phyloP scores from a whole-genome alignment of 495 filamentous ascomycete genomes.

The Penicillium odoratum region DNA sequence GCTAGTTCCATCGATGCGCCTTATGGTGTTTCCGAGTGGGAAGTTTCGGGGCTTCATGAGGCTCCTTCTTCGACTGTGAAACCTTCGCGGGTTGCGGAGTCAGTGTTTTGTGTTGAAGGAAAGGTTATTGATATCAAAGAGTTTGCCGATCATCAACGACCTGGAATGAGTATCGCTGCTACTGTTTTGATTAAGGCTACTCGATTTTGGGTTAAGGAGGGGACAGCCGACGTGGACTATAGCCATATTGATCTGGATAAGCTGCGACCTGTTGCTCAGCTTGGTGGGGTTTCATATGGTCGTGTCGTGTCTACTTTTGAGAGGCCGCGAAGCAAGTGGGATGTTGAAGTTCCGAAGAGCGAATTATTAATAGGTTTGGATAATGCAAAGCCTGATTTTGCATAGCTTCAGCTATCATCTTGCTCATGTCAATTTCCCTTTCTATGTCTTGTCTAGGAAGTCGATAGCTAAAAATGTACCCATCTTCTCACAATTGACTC shows the following conservation, averaged over 20 bases:
- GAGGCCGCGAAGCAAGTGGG: constrained; percentile 65
- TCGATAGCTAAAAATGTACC: no score
- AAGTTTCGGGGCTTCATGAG: constrained; percentile 68
- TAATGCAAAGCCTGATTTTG: constrained; percentile 23
- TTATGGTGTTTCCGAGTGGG: constrained; percentile 75
- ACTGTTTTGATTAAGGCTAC: constrained; percentile 76
- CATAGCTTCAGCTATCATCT: not conserved
- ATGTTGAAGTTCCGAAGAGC: constrained; percentile 47
- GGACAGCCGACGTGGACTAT: constrained; percentile 69
- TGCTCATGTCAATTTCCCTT: no score
- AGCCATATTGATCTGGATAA: constrained; percentile 69
- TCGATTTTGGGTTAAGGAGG: constrained; percentile 80
- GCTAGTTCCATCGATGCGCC: constrained; percentile 71
- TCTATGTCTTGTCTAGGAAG: no score
- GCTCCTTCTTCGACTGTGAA: constrained; percentile 58
- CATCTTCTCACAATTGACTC: no score
- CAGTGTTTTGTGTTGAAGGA: constrained; percentile 76
- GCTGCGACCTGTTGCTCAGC: constrained; percentile 65
- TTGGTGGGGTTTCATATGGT: constrained; percentile 81
- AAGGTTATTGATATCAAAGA: constrained; percentile 69
- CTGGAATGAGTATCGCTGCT: constrained; percentile 68
- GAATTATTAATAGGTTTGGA: constrained; percentile 42
- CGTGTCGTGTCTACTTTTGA: constrained; percentile 64
- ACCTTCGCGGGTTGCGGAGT: constrained; percentile 68
- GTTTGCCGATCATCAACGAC: constrained; percentile 60